phyloP scores from a whole-genome alignment of 331 rosid genomes.

The Quercus phellos region DNA sequence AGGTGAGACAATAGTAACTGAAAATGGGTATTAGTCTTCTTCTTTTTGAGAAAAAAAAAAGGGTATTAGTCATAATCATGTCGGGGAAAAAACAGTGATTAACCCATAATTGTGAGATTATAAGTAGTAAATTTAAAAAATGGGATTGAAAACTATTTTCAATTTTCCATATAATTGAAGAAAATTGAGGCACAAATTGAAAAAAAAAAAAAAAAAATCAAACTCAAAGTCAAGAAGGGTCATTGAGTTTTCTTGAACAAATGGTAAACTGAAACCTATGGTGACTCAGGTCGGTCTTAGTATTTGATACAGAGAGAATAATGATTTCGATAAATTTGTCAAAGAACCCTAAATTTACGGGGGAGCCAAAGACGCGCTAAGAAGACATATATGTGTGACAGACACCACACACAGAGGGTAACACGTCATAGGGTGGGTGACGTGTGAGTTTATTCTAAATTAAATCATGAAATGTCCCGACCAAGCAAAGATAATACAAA shows the following conservation, averaged over 20 bases:
- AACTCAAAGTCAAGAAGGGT: neutral
- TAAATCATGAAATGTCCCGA: constrained; percentile 31
- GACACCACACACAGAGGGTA: constrained; percentile 11
- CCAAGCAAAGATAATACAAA: constrained; percentile 30
- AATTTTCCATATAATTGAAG: too few relatives aligned
- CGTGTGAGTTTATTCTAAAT: constrained; percentile 56
- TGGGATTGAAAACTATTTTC: too few relatives aligned
- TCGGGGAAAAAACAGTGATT: constrained; percentile 17
- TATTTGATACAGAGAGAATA: neutral
- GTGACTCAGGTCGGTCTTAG: constrained; percentile 5
- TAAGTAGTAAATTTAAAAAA: too few relatives aligned
- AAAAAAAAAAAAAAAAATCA: neutral
- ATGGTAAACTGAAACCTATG: neutral
- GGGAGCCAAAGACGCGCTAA: constrained; percentile 31
- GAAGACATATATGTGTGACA: constrained; percentile 25
- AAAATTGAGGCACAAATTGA: neutral
- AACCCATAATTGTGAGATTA: neutral
- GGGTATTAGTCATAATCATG: constrained; percentile 19
- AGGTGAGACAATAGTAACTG: constrained; percentile 28
- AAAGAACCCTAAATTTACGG: constrained; percentile 46
- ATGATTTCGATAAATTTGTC: neutral
- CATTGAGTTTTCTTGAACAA: constrained; percentile 5
- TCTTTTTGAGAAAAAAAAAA: too few relatives aligned
- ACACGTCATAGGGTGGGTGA: constrained; percentile 56
- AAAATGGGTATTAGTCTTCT: neutral